Evolutionary conservation across 2,329 filamentous ascomycete species (phyloP).

Genomic region (Xylariaceae sp.): DNA sequence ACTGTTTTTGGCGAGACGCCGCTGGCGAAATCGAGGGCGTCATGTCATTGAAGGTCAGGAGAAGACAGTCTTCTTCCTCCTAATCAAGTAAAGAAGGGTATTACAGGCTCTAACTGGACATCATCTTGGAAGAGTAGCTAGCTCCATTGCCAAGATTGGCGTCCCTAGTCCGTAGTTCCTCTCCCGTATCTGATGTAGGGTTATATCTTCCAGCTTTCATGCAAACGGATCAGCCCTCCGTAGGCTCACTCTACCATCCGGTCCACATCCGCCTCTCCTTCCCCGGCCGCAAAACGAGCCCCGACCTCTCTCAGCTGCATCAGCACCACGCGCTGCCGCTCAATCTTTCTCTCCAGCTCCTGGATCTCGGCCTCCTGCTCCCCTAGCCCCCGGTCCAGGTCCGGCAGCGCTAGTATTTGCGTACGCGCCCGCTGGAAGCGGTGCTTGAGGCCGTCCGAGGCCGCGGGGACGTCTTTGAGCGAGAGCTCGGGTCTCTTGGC

Average conservation of each 20-base stretch:
- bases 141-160: too few species aligned
- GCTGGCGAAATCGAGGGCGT: too few species aligned
- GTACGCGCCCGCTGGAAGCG: constrained; percentile 75
- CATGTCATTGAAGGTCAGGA: too few species aligned
- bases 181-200: too few species aligned
- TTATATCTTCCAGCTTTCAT: too few species aligned
- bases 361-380: constrained; percentile 70
- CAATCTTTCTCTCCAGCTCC: constrained; percentile 60
- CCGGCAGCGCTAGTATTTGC: constrained; percentile 59
- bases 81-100: too few species aligned
- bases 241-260: constrained; percentile 40
- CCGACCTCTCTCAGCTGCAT: constrained; percentile 49
- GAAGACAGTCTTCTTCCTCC: too few species aligned
- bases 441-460: constrained; percentile 75
- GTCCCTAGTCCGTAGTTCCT: too few species aligned
- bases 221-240: too few species aligned
- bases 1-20: too few species aligned
- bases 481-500: constrained; percentile 29
- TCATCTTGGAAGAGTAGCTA: too few species aligned
- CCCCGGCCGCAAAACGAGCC: constrained; percentile 31
- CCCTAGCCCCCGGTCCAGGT: constrained; percentile 60
- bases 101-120: too few species aligned
- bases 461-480: constrained; percentile 73
- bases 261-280: constrained; percentile 28
- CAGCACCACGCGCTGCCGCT: constrained; percentile 57